phyloP scores from a whole-genome alignment of 2,329 filamentous ascomycete genomes.

The Neonectria faginata region DNA sequence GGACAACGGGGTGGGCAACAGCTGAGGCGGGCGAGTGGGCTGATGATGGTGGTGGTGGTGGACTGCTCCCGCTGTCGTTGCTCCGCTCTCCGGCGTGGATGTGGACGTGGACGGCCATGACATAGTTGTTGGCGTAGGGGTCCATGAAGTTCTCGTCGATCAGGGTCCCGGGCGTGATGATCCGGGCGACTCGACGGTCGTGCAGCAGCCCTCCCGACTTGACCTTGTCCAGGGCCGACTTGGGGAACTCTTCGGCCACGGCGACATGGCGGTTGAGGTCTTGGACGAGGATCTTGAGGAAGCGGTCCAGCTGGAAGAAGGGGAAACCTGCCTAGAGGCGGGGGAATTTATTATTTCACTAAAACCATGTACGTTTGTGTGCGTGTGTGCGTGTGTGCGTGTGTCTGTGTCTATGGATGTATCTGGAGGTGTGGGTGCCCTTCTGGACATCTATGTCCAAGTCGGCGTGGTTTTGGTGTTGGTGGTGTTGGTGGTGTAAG shows the following conservation, averaged over 20 bases:
- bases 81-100: slow-evolving; percentile 54
- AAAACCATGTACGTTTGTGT: background rate
- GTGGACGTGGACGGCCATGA: slow-evolving; percentile 85
- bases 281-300: slow-evolving; percentile 91
- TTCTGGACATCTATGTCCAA: slow-evolving; percentile 15
- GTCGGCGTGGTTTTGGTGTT: slow-evolving; percentile 28
- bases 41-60: slow-evolving; percentile 37
- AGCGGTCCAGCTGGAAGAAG: slow-evolving; percentile 90
- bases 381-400: background rate
- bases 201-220: slow-evolving; percentile 85
- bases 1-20: slow-evolving; percentile 29
- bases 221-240: slow-evolving; percentile 74
- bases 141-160: slow-evolving; percentile 99
- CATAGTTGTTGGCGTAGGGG: slow-evolving; percentile 91
- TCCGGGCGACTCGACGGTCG: slow-evolving; percentile 84
- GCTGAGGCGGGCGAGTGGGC: slow-evolving; percentile 35
- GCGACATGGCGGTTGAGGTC: slow-evolving; percentile 92
- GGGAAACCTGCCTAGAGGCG: slow-evolving; percentile 83
- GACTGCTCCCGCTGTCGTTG: no score
- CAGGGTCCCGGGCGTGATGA: slow-evolving; percentile 93
- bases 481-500: slow-evolving; percentile 30
- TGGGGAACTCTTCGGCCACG: slow-evolving; percentile 91
- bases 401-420: background rate
- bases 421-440: background rate
- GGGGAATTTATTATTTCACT: slow-evolving; percentile 13